phyloP scores from a whole-genome alignment of 495 filamentous ascomycete species.

The Xylaria acuta region DNA sequence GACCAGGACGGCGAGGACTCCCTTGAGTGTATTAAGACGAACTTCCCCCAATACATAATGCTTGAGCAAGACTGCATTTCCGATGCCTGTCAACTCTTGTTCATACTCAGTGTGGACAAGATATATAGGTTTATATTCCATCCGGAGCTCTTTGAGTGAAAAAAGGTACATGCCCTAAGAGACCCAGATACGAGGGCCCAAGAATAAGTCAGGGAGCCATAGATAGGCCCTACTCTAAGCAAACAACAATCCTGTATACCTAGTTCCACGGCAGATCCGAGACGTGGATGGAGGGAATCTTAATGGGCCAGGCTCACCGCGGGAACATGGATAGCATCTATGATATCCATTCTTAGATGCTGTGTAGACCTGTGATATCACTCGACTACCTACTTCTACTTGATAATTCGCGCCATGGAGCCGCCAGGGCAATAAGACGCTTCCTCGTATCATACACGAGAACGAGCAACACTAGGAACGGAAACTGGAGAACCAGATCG shows the following conservation, averaged over 20 bases:
- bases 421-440: background rate
- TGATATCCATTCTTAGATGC: background rate
- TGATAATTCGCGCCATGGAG: background rate
- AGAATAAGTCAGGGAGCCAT: no score
- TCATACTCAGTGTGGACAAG: background rate
- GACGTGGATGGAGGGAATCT: background rate
- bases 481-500: background rate
- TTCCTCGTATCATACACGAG: background rate
- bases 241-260: background rate
- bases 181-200: background rate
- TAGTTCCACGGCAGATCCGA: background rate
- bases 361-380: background rate
- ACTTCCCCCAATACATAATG: slow-evolving; percentile 1
- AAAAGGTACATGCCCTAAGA: background rate
- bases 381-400: background rate
- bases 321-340: background rate
- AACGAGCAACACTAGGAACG: background rate
- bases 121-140: background rate
- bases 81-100: background rate
- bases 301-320: background rate
- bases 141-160: background rate
- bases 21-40: background rate
- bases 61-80: background rate
- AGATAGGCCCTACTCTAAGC: no score
- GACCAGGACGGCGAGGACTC: background rate